Evolutionary conservation across 106 monocot species (phyloP).

Genomic region (Cymbidium sinense): DNA sequence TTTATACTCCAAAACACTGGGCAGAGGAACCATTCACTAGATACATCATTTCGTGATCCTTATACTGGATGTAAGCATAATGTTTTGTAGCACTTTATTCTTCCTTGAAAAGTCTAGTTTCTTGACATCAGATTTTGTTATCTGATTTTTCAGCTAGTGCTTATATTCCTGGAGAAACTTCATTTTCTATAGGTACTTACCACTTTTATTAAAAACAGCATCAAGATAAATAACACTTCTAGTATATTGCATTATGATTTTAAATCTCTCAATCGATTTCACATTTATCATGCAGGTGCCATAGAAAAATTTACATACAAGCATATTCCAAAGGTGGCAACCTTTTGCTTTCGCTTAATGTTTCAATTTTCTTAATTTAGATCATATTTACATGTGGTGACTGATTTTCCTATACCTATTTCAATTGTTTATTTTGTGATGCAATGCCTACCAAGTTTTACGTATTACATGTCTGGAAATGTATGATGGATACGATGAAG

Average conservation of each 20-base stretch:
- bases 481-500: not conserved
- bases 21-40: conserved; percentile 61
- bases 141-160: conserved; percentile 59
- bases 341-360: conserved; percentile 1
- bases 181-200: conserved; percentile 47
- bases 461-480: not conserved
- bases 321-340: conserved; percentile 86
- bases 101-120: not conserved
- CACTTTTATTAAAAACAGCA: not conserved
- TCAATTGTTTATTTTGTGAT: not conserved
- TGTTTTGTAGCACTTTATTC: not conserved
- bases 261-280: not conserved
- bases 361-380: not conserved
- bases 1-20: conserved; percentile 91
- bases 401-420: not conserved
- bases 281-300: conserved; percentile 31
- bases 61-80: conserved; percentile 78
- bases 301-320: conserved; percentile 48
- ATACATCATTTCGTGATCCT: conserved; percentile 81
- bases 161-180: conserved; percentile 73
- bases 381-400: not conserved
- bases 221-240: not conserved
- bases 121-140: not conserved
- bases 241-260: not conserved
- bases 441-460: not conserved